Base-by-base conservation (phyloP, 305 asterid species). In the Andrographis paniculata region DNA sequence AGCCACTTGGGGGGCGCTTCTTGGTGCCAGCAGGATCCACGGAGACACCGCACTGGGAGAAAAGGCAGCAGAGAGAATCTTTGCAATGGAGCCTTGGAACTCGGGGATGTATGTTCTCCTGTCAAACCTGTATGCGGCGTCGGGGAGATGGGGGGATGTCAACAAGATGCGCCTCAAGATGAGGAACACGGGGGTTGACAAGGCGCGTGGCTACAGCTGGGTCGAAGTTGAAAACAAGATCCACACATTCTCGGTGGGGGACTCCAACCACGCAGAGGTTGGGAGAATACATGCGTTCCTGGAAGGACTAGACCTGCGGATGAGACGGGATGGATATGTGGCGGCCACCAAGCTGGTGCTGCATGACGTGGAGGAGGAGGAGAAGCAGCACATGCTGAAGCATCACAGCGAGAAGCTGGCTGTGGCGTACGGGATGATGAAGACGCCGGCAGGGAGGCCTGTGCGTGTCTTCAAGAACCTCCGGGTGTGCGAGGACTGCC, bases 281-380 rank as follows among this genome's bases (percentile, higher is more conserved):
- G 78, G 48, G 0, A 52, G 63, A 24, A 74, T 88, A 50, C 66
- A 73, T 58, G 76, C 76, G 9, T 84, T 75, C 71, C 66, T 88
- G 73, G 94, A 88, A 59, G 87, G 74, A 64, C 37, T 84, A 40
- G 79, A 79, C 54, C 58, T 77, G 59, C 58, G 66, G 55, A 82
- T 88, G 78, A 82, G 62, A 61, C 58, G 43, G 23, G 93, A 77
- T 24, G 95, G 97, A 38, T 82, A 82, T 56, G 67, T 75, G 45
- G 73, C 95, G 6, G 64, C 93, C 30, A 82, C 93, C 0, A 82
- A 88, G 56, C 61, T 82, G 76, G 97, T 77, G 57, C 61, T 85
- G 54, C 95, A 89, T 57, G 94, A 89, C 30, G 95, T 89, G 57
- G 95, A 89, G 61, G 97, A 89, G 53, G 94, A 85, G 70, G 98